These are phyloP conservation scores for Sclerotinia nivalis DNA, from an alignment of 2,329 filamentous ascomycete genomes.

Conservation along the genomic window DNA sequence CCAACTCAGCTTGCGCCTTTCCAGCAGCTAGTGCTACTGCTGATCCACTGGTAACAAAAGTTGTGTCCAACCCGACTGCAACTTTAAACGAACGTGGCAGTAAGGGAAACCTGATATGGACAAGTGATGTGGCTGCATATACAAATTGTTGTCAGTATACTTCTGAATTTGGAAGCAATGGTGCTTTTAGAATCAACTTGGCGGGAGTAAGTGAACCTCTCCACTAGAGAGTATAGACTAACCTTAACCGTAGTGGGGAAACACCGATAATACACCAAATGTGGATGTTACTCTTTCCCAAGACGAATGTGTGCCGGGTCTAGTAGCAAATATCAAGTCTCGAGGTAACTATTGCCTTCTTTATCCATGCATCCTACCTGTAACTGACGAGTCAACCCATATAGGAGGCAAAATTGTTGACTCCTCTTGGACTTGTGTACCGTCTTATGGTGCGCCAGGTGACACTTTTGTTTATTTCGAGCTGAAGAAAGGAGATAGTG, in stretches of 20 bases:
- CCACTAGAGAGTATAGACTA: neutral
- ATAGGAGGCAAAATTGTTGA: neutral
- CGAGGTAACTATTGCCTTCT: neutral
- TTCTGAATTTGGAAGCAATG: neutral
- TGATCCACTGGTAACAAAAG: neutral
- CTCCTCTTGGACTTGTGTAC: neutral
- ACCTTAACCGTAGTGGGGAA: neutral
- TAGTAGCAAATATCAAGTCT: neutral
- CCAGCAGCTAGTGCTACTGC: neutral
- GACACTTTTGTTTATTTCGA: neutral
- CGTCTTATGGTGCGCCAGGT: neutral
- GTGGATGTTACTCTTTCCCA: neutral
- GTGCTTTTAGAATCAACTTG: neutral
- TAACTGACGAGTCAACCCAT: neutral
- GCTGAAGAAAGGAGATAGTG: neutral
- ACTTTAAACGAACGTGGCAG: neutral
- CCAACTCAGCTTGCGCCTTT: neutral
- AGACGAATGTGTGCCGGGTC: neutral
- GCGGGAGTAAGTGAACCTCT: neutral
- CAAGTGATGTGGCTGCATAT: neutral
- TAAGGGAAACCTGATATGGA: neutral
- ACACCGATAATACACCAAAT: neutral
- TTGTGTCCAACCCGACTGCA: neutral
- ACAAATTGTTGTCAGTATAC: neutral
- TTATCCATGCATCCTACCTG: neutral